Percentiles rank a stretch among this genome's conserved stretches.
These are phyloP conservation scores for Euryodendron excelsum DNA, from an alignment of 148 eudicot species.

Conservation along the genomic window DNA sequence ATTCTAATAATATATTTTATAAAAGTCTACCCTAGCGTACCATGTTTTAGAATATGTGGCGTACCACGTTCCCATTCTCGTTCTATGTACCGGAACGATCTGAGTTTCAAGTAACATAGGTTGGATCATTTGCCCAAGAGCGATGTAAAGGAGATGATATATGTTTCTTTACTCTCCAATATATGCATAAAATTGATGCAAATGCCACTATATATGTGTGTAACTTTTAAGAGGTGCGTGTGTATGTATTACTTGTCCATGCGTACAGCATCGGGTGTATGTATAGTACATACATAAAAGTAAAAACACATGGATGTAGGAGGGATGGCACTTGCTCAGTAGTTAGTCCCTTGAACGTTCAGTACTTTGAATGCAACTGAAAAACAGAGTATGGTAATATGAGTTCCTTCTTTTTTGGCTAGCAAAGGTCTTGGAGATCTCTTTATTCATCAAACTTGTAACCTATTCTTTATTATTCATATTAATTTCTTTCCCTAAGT, in stretches of 20 bases:
- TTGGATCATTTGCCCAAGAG: too few relatives aligned
- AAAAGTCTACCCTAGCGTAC: too few relatives aligned
- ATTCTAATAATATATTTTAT: too few relatives aligned
- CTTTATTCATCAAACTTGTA: neutral
- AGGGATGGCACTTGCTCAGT: neutral
- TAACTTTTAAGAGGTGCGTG: neutral
- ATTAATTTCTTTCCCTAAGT: neutral
- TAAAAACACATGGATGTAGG: neutral
- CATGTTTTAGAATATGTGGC: too few relatives aligned
- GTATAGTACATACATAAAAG: neutral
- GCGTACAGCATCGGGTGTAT: neutral
- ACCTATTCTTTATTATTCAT: neutral
- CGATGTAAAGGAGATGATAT: neutral
- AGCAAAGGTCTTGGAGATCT: neutral
- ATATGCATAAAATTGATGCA: neutral
- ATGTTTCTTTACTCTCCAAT: neutral
- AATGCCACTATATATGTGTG: neutral
- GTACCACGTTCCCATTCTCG: too few relatives aligned
- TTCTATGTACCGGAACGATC: too few relatives aligned
- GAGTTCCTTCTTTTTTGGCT: neutral
- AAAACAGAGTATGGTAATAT: neutral
- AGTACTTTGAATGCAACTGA: neutral
- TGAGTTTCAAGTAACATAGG: too few relatives aligned
- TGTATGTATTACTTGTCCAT: neutral
- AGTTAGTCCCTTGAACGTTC: neutral